Conservation (phyloP, 2,329 filamentous ascomycete genomes). For the Aspergillus fischeri region DNA sequence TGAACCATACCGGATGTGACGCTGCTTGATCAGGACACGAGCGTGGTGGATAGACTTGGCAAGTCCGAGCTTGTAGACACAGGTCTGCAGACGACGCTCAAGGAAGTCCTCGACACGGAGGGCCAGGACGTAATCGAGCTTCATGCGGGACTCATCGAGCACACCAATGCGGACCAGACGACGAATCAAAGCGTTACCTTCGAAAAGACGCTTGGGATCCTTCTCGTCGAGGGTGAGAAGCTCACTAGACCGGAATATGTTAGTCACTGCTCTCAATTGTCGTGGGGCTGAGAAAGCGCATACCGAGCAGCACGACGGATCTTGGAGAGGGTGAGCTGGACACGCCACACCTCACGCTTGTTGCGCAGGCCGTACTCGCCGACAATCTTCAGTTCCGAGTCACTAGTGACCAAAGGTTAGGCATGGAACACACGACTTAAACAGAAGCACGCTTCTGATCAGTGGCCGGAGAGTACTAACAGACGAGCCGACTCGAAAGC, state of each 20-base stretch:
- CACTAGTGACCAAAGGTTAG: conserved; percentile 74
- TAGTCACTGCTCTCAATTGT: conserved; percentile 1
- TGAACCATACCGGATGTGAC: conserved; percentile 74
- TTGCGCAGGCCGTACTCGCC: conserved; percentile 99
- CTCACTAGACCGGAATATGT: conserved; percentile 61
- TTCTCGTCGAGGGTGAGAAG: conserved; percentile 99
- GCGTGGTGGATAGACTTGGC: conserved; percentile 99
- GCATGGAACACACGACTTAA: conserved; percentile 77
- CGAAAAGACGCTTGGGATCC: conserved; percentile 99
- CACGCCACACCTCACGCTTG: conserved; percentile 99
- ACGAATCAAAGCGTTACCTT: conserved; percentile 99
- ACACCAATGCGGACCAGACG: conserved; percentile 99
- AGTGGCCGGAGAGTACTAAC: conserved; percentile 95
- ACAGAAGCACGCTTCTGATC: conserved; percentile 95
- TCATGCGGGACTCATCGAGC: conserved; percentile 99
- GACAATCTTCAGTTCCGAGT: conserved; percentile 99
- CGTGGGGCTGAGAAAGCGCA: conserved; percentile 28
- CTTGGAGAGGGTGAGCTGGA: conserved; percentile 99
- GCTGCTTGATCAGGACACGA: conserved; percentile 98
- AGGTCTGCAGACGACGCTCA: conserved; percentile 99
- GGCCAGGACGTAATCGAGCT: conserved; percentile 99
- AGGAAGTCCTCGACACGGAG: conserved; percentile 99
- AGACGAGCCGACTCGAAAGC: conserved; percentile 99
- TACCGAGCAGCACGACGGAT: conserved; percentile 99
- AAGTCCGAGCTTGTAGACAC: conserved; percentile 99